Evolutionary conservation across 768 basidiomycete species (phyloP), one percentile per base, ranked within the genome.

Genomic region (Termitomyces sp.): DNA sequence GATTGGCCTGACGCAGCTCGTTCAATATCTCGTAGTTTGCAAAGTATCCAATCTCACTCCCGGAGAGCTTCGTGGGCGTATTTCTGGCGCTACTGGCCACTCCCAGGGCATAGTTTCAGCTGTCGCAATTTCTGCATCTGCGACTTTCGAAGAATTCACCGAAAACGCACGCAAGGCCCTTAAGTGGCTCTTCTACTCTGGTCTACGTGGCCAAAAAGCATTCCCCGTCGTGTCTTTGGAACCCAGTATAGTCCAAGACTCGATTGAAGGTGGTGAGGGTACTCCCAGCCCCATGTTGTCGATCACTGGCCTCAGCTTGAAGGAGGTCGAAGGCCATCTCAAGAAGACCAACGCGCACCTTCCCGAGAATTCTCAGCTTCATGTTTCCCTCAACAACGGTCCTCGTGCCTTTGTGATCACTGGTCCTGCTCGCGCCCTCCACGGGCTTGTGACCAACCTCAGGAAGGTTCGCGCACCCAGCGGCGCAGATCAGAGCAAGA

Each of bases 31-130:
- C 61, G 79, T 89, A 46, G 82, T 88, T 6, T 90, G 89, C 69
- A 87, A 85, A 53, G 86, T 92, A 55, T 78, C 86, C 22, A 84
- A 86, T 56, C 74, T 93, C 43, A 85, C 85, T 8, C 94, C 94
- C 0, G 91, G 87, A 9, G 84, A 95, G 67, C 81, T 97, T 70
- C 85, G 91, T 39, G 74, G 79, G 46, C 82, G 82, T 46, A 81
- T 98, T 55, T 79, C 84, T 10, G 96, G 96, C 34, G 85, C 95
- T 2, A 98, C 97, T 16, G 97, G 97, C 33, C 97, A 99, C 75
- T 98, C 95, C 2, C 96, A 98, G 72, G 97, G 97, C 63, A 86
- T 99, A 65, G 87, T 97, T 48, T 93, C 95, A 13, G 97, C 97
- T n/a, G 83, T 95, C 53, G 87, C 84, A 39, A 85, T 98, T 66